phyloP scores from a whole-genome alignment of 306 rosid species.

The Sicyos edulis region DNA sequence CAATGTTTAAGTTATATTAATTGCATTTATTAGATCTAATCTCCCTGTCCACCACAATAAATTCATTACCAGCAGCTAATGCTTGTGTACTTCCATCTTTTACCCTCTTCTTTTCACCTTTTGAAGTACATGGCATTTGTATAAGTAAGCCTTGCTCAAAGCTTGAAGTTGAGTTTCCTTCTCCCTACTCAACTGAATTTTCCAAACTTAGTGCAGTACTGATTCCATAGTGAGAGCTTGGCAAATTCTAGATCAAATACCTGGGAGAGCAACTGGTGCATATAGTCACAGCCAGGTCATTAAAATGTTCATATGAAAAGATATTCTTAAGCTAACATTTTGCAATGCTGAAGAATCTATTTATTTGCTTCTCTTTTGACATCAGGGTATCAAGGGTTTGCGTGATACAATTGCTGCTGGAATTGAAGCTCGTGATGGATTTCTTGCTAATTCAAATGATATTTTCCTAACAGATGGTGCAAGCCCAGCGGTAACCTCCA shows the following conservation, averaged over 20 bases:
- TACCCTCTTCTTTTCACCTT: not conserved
- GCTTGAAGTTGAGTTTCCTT: not conserved
- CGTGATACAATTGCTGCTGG: constrained; percentile 88
- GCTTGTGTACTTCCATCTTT: not conserved
- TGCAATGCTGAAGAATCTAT: not conserved
- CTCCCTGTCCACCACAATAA: not conserved
- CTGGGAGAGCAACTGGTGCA: constrained; percentile 91
- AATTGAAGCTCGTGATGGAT: constrained; percentile 75
- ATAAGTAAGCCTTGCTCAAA: not conserved
- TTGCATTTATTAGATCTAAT: not conserved
- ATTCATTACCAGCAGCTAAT: no score
- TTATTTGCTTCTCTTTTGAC: constrained; percentile 22
- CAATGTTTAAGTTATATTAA: not conserved
- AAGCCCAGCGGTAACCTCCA: constrained; percentile 65
- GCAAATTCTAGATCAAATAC: constrained; percentile 75
- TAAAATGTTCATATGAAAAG: constrained; percentile 7
- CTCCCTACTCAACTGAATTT: constrained; percentile 12
- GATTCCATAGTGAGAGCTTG: constrained; percentile 76
- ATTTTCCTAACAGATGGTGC: constrained; percentile 94
- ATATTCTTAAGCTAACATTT: not conserved
- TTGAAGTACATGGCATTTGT: not conserved
- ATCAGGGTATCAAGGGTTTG: constrained; percentile 74
- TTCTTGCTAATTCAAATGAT: constrained; percentile 63
- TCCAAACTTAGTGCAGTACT: constrained; percentile 38
- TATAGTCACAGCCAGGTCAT: constrained; percentile 91